Base-by-base conservation (phyloP, 345 rosid genomes). In the Atalantia buxifolia region DNA sequence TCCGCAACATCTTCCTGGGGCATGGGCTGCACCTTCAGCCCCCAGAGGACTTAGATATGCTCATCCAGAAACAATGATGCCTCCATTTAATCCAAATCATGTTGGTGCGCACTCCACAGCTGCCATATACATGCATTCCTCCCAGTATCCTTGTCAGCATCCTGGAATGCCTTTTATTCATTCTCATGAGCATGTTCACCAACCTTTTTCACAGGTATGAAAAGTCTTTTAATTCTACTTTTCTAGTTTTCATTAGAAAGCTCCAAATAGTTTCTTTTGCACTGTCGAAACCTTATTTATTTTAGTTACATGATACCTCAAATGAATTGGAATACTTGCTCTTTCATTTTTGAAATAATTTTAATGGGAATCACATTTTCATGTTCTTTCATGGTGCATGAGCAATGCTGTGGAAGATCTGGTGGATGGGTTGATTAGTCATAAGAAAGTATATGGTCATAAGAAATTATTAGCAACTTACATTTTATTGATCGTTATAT, bases 1-100 rank as follows among this genome's bases (percentile, higher is more conserved):
- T 31, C 88, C 91, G 75, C 94, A 89, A 67, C 97, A 91, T 70
- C 66, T 89, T 66, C 89, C 89, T 60, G 88, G 83, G 70, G 82
- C 84, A 14, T 90, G 97, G 94, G 72, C 77, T 35, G 83, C 87
- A 57, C 78, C 91, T 59, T 86, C 92, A 30, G 70, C 79, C 16
- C 82, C 92, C 63, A 76, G 88, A 21, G 94, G 90, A 78, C 87
- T 91, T 70, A 85, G 88, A 18, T 92, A 90, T 80, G 94, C 93
- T 74, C 97, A 87, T 83, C 94, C 94, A 56, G 97, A 91, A 72
- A 66, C 95, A 31, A 83, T 91, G 86, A 87, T 89, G 87, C 78
- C 89, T 67, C 84, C 89, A 60, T 91, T 85, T 81, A 91, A 84
- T 83, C 90, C 92, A 12, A 85, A 82, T 86, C 93, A 85, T 78